A percentile compares a stretch with the other conserved stretches of the same genome.
These are phyloP conservation scores for Haplographium delicatum DNA, from an alignment of 495 filamentous ascomycete genomes.

Conservation along the genomic window DNA sequence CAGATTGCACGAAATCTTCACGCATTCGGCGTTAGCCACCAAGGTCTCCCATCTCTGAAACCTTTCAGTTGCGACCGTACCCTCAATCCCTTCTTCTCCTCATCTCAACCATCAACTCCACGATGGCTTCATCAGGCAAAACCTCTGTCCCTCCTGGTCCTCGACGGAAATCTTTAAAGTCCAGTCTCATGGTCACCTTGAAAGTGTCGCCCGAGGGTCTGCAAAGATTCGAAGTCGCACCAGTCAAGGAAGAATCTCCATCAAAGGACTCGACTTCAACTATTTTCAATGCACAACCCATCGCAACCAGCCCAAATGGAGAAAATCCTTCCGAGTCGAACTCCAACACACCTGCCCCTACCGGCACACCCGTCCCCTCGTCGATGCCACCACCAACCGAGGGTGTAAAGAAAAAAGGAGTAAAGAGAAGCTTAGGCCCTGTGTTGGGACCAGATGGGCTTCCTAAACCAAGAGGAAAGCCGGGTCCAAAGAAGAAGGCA, in stretches of 20 bases:
- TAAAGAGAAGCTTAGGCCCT: slow-evolving; percentile 45
- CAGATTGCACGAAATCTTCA: no score
- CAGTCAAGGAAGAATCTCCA: slow-evolving; percentile 34
- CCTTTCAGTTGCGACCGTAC: no score
- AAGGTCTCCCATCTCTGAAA: no score
- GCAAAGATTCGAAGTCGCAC: slow-evolving; percentile 37
- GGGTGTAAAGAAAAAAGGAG: slow-evolving; percentile 56
- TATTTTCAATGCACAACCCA: slow-evolving; percentile 14
- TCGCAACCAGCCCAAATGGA: slow-evolving; percentile 36
- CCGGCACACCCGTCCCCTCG: slow-evolving; percentile 49
- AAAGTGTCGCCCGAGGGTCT: slow-evolving; percentile 47
- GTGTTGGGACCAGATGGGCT: slow-evolving; percentile 50
- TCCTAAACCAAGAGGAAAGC: slow-evolving; percentile 69
- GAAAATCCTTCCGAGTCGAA: slow-evolving; percentile 45
- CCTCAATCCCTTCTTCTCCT: no score
- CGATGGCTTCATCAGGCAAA: slow-evolving; percentile 28
- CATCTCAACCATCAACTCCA: slow-evolving; percentile 15
- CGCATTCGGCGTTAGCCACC: no score
- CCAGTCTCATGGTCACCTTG: slow-evolving; percentile 41
- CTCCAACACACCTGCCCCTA: slow-evolving; percentile 46
- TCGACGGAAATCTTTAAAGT: slow-evolving; percentile 30
- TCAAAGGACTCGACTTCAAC: slow-evolving; percentile 29
- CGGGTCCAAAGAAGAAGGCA: slow-evolving; percentile 92
- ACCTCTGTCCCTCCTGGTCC: slow-evolving; percentile 13
- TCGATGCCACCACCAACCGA: slow-evolving; percentile 48